These are phyloP conservation scores for Chaetomium fimeti DNA, from an alignment of 495 filamentous ascomycete species.

Conservation along the genomic window DNA sequence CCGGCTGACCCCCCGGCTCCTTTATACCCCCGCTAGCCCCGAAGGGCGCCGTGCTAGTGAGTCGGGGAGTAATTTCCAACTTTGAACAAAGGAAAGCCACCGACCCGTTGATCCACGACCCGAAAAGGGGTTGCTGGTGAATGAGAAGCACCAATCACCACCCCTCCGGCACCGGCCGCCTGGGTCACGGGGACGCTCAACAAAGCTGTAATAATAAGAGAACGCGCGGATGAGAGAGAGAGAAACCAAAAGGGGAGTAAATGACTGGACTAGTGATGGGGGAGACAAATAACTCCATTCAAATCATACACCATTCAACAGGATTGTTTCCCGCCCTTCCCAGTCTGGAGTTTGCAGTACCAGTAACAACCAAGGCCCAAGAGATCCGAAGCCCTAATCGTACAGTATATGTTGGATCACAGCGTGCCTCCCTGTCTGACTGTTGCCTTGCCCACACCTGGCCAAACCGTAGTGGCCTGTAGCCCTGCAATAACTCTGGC, in stretches of 20 bases:
- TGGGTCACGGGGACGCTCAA: background rate
- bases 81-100: background rate
- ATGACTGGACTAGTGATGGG: no score
- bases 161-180: no score
- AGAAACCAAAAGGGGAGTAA: no score
- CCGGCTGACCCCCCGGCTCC: background rate
- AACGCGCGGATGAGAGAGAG: background rate
- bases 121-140: no score
- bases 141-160: background rate
- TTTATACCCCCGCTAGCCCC: background rate
- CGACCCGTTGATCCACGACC: background rate
- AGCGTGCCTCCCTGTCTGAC: background rate
- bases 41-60: no score
- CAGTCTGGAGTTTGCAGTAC: background rate
- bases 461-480: background rate
- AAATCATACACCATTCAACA: background rate
- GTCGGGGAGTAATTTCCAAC: background rate
- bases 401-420: constrained; percentile 14
- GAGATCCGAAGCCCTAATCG: constrained; percentile 12
- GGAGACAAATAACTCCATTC: background rate
- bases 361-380: constrained; percentile 14
- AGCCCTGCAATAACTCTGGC: no score
- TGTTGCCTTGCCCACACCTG: background rate
- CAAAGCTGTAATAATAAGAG: background rate
- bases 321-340: background rate